Percentiles rank a stretch among this genome's conserved stretches.
Evolutionary conservation across 495 filamentous ascomycete genomes (phyloP).

Genomic region (Chaetomium tenue): DNA sequence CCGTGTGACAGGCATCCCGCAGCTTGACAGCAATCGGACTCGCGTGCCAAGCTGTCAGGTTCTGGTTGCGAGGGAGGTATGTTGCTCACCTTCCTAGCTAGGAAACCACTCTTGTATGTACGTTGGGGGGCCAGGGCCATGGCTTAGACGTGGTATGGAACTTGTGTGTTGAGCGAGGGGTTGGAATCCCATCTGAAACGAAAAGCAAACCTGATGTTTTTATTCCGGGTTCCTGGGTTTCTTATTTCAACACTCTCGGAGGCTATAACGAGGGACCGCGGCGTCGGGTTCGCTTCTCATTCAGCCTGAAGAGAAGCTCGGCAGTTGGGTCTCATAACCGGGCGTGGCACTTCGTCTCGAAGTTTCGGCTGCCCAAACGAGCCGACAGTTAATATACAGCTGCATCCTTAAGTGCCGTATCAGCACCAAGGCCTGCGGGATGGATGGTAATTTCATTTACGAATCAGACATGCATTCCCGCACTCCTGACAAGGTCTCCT

Average conservation of each 20-base stretch:
- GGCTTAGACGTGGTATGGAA: not conserved
- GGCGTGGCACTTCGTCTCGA: not conserved
- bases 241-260: not conserved
- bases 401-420: conserved; percentile 4
- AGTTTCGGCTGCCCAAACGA: conserved; percentile 19
- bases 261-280: not conserved
- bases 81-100: conserved; percentile 18
- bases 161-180: not conserved
- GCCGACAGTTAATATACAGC: conserved; percentile 9
- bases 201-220: not conserved
- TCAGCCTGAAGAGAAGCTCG: conserved; percentile 10
- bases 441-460: conserved; percentile 17
- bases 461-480: conserved; percentile 18
- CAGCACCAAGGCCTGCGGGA: conserved; percentile 8
- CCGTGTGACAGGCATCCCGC: conserved; percentile 16
- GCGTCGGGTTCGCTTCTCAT: conserved; percentile 13
- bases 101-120: conserved; percentile 12
- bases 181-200: not conserved
- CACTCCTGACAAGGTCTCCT: conserved; percentile 17
- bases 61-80: not conserved
- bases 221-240: not conserved
- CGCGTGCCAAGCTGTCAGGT: conserved; percentile 17
- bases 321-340: conserved; percentile 2
- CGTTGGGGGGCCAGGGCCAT: not conserved
- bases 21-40: not conserved